Percentiles rank a stretch among this genome's conserved stretches.
phyloP scores from a whole-genome alignment of 768 basidiomycete genomes.

The Suillus cothurnatus region DNA sequence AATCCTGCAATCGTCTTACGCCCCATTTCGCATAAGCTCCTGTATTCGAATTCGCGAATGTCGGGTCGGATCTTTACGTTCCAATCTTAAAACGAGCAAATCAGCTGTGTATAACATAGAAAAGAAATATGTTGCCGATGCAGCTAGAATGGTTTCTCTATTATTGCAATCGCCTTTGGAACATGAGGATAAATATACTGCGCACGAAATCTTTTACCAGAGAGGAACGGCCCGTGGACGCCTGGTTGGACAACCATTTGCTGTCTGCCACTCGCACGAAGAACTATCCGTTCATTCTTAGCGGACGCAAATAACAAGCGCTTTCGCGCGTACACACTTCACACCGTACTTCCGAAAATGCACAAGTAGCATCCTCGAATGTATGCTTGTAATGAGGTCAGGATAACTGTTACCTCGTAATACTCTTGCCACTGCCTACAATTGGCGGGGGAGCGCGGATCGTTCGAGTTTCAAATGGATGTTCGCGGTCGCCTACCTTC shows the following conservation, averaged over 20 bases:
- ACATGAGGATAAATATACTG: not conserved
- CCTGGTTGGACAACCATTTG: not conserved
- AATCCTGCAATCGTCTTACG: not conserved
- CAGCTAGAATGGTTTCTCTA: not conserved
- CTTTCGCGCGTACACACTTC: not conserved
- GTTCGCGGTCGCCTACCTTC: not conserved
- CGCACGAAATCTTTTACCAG: not conserved
- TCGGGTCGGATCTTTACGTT: conserved; percentile 1
- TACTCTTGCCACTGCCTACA: not conserved
- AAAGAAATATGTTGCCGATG: not conserved
- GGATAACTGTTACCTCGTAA: not conserved
- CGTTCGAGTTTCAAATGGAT: not conserved
- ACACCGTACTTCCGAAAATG: not conserved
- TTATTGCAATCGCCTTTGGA: not conserved
- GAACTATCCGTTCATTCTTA: not conserved
- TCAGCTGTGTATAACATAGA: not conserved
- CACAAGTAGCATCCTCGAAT: not conserved
- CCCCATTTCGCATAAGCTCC: not conserved
- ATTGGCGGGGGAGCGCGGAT: not conserved
- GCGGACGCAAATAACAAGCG: not conserved
- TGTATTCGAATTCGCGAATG: not conserved
- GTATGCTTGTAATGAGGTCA: not conserved
- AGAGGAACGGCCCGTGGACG: not conserved
- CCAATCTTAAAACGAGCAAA: not conserved
- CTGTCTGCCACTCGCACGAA: not conserved